Evolutionary conservation across 805 yeast species (phyloP).

Genomic region (Metschnikowia corniflorae): DNA sequence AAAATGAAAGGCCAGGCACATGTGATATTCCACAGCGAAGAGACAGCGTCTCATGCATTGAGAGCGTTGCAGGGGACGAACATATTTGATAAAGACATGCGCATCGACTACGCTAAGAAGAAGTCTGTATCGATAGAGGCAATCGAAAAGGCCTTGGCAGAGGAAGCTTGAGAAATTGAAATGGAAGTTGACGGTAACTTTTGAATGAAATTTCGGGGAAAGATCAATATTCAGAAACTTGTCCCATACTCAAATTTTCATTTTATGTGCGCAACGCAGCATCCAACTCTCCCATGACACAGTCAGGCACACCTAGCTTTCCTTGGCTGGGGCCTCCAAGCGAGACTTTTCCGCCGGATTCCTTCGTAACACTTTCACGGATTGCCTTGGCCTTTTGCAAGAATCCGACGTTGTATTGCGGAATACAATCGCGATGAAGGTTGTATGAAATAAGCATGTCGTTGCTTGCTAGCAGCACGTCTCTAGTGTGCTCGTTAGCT

Average conservation of each 20-base stretch:
- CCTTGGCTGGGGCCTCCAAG: slow-evolving; percentile 79
- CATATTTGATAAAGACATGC: slow-evolving; percentile 49
- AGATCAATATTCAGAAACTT: not conserved
- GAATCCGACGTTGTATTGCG: slow-evolving; percentile 77
- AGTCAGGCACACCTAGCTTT: slow-evolving; percentile 84
- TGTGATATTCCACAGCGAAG: slow-evolving; percentile 46
- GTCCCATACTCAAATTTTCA: no score
- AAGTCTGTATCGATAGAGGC: slow-evolving; percentile 25
- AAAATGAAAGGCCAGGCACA: slow-evolving; percentile 67
- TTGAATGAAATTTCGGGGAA: not conserved
- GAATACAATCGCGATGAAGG: slow-evolving; percentile 55
- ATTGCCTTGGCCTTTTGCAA: slow-evolving; percentile 34
- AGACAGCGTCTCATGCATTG: slow-evolving; percentile 51
- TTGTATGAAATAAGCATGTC: slow-evolving; percentile 33
- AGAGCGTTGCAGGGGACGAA: slow-evolving; percentile 42
- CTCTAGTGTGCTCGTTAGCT: slow-evolving; percentile 11
- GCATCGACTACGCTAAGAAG: slow-evolving; percentile 36
- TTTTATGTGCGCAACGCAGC: slow-evolving; percentile 46
- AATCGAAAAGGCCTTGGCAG: slow-evolving; percentile 12
- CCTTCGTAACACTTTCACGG: slow-evolving; percentile 29
- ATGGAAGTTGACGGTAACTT: no score
- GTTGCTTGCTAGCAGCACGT: slow-evolving; percentile 18
- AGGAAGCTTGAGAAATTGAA: slow-evolving; percentile 6
- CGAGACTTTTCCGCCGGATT: slow-evolving; percentile 39
- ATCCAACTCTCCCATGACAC: slow-evolving; percentile 60